These are phyloP conservation scores for Ogataea methanolica DNA, from an alignment of 805 yeast species.

Conservation along the genomic window DNA sequence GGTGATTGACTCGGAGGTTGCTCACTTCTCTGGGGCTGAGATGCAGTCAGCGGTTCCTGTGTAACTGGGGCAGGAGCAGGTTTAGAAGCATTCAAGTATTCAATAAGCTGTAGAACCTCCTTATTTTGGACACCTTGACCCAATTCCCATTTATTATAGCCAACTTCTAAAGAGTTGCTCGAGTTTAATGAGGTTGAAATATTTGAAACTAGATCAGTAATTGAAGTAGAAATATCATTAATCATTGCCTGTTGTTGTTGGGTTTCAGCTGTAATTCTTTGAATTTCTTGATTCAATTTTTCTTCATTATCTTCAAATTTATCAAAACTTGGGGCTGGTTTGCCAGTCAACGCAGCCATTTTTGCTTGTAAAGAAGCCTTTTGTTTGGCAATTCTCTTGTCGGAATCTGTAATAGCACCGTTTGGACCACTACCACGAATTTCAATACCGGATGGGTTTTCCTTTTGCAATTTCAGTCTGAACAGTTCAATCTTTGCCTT, in stretches of 20 bases:
- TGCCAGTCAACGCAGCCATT: conserved; percentile 92
- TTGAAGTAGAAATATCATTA: conserved; percentile 66
- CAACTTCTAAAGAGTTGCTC: conserved; percentile 35
- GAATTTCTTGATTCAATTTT: conserved; percentile 47
- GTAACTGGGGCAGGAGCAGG: conserved; percentile 9
- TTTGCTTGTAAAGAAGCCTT: conserved; percentile 76
- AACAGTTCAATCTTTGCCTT: conserved; percentile 60
- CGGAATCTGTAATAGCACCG: conserved; percentile 81
- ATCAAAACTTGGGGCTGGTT: conserved; percentile 41
- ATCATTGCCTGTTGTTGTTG: conserved; percentile 56
- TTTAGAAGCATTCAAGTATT: conserved; percentile 38
- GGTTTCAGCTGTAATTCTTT: conserved; percentile 48
- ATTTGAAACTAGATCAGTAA: conserved; percentile 50
- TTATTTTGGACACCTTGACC: conserved; percentile 72
- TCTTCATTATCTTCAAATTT: conserved; percentile 51
- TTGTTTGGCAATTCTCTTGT: conserved; percentile 72
- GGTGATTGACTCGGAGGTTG: not conserved
- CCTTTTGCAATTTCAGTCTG: conserved; percentile 49
- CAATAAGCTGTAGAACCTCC: conserved; percentile 58
- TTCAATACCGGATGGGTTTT: conserved; percentile 63
- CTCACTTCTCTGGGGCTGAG: not conserved
- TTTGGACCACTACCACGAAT: conserved; percentile 80
- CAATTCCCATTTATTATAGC: conserved; percentile 70
- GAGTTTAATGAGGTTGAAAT: conserved; percentile 30
- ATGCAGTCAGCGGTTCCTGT: too few species aligned